Conservation (phyloP, 2,329 filamentous ascomycete genomes). For the Biscogniauxia marginata region DNA sequence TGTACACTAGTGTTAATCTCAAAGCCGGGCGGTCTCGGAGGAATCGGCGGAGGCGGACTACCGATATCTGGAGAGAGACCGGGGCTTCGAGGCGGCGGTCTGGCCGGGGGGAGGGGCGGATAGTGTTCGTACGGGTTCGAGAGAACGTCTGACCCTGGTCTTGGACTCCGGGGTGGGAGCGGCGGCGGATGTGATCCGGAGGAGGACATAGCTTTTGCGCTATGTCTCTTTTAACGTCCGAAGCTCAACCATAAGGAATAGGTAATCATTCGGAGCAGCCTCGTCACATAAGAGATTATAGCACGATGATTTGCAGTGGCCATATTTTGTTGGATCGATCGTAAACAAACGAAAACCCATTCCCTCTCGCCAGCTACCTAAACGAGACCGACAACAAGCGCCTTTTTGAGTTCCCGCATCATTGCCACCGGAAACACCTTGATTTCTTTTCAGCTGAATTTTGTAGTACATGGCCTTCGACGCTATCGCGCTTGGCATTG, state of each 20-base stretch:
- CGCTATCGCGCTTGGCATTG: neutral
- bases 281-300: neutral
- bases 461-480: neutral
- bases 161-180: slow-evolving; percentile 21
- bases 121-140: slow-evolving; percentile 5
- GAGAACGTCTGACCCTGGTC: slow-evolving; percentile 7
- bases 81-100: slow-evolving; percentile 9
- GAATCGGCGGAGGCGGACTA: slow-evolving; percentile 14
- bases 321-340: neutral
- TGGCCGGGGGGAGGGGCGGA: slow-evolving; percentile 15
- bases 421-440: neutral
- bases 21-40: slow-evolving; percentile 18
- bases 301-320: neutral
- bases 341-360: neutral
- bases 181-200: slow-evolving; percentile 13
- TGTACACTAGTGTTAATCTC: slow-evolving; percentile 5
- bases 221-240: neutral
- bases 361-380: neutral
- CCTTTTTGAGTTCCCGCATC: neutral
- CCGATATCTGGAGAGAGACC: slow-evolving; percentile 1
- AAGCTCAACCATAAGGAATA: neutral
- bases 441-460: neutral
- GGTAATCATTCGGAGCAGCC: neutral
- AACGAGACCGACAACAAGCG: neutral
- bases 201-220: slow-evolving; percentile 11